These are phyloP conservation scores for Polytrichum commune DNA, from an alignment of 225 moss, liverwort and hornwort species.

Conservation along the genomic window DNA sequence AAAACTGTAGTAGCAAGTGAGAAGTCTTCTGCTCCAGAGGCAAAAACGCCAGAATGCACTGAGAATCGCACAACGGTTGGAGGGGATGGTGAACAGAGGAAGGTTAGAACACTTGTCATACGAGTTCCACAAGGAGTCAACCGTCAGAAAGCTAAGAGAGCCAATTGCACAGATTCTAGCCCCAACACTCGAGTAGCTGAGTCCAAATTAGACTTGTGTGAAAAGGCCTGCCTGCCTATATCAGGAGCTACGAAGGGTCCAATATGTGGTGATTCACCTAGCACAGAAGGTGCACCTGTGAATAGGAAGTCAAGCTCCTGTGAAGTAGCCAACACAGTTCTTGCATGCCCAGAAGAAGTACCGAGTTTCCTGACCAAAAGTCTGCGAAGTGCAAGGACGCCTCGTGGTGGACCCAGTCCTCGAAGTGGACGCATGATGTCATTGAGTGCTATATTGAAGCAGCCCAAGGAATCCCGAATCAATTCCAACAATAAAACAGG, in stretches of 20 bases:
- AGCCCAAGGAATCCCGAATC: conserved; percentile 24
- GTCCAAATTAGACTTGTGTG: conserved; percentile 17
- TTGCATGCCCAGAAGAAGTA: conserved; percentile 14
- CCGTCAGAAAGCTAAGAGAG: conserved; percentile 71
- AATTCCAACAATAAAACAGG: conserved; percentile 8
- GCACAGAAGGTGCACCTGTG: conserved; percentile 17
- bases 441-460: conserved; percentile 73
- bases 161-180: conserved; percentile 48
- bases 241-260: conserved; percentile 19
- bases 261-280: conserved; percentile 28
- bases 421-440: conserved; percentile 76
- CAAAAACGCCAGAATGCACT: conserved; percentile 37
- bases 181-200: conserved; percentile 15
- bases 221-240: conserved; percentile 10
- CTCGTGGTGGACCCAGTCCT: conserved; percentile 65
- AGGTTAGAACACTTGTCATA: conserved; percentile 48
- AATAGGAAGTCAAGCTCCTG: conserved; percentile 25
- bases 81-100: conserved; percentile 23
- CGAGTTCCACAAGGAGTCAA: conserved; percentile 68
- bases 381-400: conserved; percentile 47
- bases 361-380: conserved; percentile 38
- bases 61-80: conserved; percentile 33
- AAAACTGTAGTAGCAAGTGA: conserved; percentile 24
- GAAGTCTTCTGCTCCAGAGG: conserved; percentile 15
- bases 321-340: not conserved